Conservation (phyloP, 495 filamentous ascomycete genomes). For the Clavariopsis aquatica region DNA sequence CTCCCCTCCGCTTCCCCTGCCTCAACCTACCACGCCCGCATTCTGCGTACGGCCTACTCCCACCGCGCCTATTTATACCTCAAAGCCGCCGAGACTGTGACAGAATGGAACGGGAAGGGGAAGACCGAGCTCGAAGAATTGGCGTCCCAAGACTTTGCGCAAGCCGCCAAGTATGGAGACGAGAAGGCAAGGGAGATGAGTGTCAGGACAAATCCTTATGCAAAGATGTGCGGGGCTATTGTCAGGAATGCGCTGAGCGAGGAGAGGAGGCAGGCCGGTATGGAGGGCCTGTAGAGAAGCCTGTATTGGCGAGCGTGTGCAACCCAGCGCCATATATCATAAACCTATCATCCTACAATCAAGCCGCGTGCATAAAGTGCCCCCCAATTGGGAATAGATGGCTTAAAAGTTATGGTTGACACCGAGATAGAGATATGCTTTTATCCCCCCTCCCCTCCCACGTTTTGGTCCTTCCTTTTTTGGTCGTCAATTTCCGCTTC, state of each 20-base stretch:
- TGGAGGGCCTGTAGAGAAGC: neutral
- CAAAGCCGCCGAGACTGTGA: conserved; percentile 55
- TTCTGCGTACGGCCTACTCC: conserved; percentile 71
- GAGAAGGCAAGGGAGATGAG: conserved; percentile 73
- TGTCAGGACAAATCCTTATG: conserved; percentile 81
- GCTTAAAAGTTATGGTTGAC: no score
- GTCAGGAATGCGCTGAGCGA: conserved; percentile 82
- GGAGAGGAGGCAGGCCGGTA: conserved; percentile 49
- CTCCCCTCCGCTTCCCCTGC: conserved; percentile 59
- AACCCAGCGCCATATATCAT: no score
- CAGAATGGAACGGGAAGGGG: conserved; percentile 47
- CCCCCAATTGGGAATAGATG: no score
- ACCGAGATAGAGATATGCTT: no score
- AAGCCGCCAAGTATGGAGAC: conserved; percentile 77
- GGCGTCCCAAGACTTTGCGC: conserved; percentile 71
- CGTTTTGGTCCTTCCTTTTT: no score
- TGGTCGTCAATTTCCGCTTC: no score
- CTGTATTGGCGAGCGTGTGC: neutral
- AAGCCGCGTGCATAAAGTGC: no score
- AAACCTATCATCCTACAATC: no score
- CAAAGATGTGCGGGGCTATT: conserved; percentile 85
- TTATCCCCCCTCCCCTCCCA: no score
- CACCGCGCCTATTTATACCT: conserved; percentile 74
- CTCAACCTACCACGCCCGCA: conserved; percentile 60
- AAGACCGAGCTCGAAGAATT: conserved; percentile 66